Conservation (phyloP, 2,329 filamentous ascomycete species). For the Ophiostoma piceae region DNA sequence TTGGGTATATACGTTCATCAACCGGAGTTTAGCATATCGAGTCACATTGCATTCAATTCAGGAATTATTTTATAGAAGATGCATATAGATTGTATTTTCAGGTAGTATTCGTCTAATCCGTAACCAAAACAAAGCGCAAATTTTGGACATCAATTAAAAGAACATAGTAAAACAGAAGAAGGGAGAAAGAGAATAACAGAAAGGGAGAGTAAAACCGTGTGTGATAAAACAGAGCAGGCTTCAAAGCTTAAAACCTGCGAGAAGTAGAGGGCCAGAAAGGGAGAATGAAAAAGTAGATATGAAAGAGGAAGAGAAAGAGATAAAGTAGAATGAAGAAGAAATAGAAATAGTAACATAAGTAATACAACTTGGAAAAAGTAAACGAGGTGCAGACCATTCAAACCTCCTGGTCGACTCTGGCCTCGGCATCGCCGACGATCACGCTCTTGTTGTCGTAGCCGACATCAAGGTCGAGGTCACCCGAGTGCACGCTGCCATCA, state of each 20-base stretch:
- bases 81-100: background rate
- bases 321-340: background rate
- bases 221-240: background rate
- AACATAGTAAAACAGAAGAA: background rate
- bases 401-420: constrained; percentile 10
- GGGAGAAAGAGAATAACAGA: background rate
- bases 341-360: background rate
- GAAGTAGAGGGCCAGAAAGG: background rate
- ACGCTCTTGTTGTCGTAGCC: background rate
- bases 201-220: background rate
- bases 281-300: background rate
- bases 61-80: background rate
- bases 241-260: background rate
- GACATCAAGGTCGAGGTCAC: constrained; percentile 3
- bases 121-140: background rate
- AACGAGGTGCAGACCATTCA: background rate
- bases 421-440: constrained; percentile 18
- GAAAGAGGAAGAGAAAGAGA: background rate
- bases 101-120: constrained; percentile 9
- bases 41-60: background rate
- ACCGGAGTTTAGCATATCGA: constrained; percentile 2
- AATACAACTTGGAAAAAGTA: background rate
- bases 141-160: background rate
- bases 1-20: background rate
- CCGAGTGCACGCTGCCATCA: constrained; percentile 26